Evolutionary conservation across 148 eudicot genomes (phyloP).

Genomic region (Rhododendron williamsianum): DNA sequence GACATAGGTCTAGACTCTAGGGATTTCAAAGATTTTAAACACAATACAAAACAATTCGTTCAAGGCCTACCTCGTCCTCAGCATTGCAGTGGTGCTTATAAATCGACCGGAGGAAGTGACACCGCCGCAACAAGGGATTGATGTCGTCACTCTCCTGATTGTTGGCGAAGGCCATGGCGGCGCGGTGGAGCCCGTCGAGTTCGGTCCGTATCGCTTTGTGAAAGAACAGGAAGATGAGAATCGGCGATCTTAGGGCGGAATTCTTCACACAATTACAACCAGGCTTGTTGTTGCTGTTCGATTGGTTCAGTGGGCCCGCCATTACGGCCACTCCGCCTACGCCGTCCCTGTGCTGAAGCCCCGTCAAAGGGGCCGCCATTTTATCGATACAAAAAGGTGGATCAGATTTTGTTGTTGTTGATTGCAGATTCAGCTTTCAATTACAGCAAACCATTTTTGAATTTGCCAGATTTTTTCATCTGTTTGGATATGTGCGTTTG

Average conservation of each 20-base stretch:
- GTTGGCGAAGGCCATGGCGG: slow-evolving; percentile 65
- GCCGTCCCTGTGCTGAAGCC: slow-evolving; percentile 39
- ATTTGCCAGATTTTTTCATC: background rate
- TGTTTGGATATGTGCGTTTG: background rate
- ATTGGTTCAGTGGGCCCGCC: slow-evolving; percentile 48
- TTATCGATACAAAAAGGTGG: background rate
- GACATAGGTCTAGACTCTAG: background rate
- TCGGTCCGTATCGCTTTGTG: slow-evolving; percentile 81
- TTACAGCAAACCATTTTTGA: background rate
- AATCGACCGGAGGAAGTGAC: slow-evolving; percentile 30
- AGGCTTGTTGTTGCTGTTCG: slow-evolving; percentile 17
- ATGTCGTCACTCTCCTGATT: slow-evolving; percentile 42
- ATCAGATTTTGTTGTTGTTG: slow-evolving; percentile 7
- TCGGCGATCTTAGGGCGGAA: slow-evolving; percentile 60
- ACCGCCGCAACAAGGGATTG: slow-evolving; percentile 58
- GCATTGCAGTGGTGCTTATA: slow-evolving; percentile 8
- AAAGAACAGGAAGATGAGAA: slow-evolving; percentile 72
- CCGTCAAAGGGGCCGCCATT: slow-evolving; percentile 92
- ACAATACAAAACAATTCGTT: background rate
- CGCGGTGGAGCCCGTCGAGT: slow-evolving; percentile 75
- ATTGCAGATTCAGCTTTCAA: slow-evolving; percentile 30
- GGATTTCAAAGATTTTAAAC: background rate
- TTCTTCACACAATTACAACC: slow-evolving; percentile 18
- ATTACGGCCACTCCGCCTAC: slow-evolving; percentile 48
- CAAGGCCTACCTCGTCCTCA: slow-evolving; percentile 3